phyloP scores from a whole-genome alignment of 306 rosid species.

The Carpinus viminea region DNA sequence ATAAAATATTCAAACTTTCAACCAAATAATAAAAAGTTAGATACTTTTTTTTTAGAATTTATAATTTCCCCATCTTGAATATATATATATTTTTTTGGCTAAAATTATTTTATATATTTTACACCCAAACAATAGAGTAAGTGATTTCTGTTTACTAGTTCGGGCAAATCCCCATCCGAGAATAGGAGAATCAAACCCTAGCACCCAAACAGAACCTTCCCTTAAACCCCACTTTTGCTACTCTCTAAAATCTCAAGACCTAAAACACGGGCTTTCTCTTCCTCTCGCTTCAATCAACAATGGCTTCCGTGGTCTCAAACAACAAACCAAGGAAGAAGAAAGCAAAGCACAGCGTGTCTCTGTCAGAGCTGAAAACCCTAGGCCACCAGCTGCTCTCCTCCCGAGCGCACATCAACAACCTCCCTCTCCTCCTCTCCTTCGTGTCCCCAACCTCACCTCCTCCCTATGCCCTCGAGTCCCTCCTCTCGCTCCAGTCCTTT shows the following conservation, averaged over 20 bases:
- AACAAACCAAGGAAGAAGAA: slow-evolving; percentile 37
- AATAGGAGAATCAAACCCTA: neutral
- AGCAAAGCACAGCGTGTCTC: slow-evolving; percentile 41
- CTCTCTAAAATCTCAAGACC: neutral
- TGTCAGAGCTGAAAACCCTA: slow-evolving; percentile 70
- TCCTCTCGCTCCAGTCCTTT: slow-evolving; percentile 81
- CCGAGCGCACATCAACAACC: slow-evolving; percentile 75
- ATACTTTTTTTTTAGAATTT: too few relatives aligned
- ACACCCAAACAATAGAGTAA: neutral
- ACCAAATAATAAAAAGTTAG: too few relatives aligned
- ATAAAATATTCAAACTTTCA: too few relatives aligned
- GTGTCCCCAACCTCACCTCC: slow-evolving; percentile 76
- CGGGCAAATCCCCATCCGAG: neutral
- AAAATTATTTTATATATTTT: too few relatives aligned
- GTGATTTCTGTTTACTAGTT: neutral
- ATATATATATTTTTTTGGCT: too few relatives aligned
- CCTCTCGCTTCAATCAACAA: slow-evolving; percentile 11
- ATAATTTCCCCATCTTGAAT: too few relatives aligned
- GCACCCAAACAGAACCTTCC: neutral
- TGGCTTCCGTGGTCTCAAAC: slow-evolving; percentile 48
- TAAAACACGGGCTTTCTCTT: neutral
- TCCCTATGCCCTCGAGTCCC: slow-evolving; percentile 64
- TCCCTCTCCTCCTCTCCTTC: slow-evolving; percentile 67
- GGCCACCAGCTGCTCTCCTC: slow-evolving; percentile 78
- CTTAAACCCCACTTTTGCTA: slow-evolving; percentile 4